Percentiles rank a stretch among this genome's conserved stretches.
Evolutionary conservation across 2,329 filamentous ascomycete genomes (phyloP).

Genomic region (Fusarium sp.): DNA sequence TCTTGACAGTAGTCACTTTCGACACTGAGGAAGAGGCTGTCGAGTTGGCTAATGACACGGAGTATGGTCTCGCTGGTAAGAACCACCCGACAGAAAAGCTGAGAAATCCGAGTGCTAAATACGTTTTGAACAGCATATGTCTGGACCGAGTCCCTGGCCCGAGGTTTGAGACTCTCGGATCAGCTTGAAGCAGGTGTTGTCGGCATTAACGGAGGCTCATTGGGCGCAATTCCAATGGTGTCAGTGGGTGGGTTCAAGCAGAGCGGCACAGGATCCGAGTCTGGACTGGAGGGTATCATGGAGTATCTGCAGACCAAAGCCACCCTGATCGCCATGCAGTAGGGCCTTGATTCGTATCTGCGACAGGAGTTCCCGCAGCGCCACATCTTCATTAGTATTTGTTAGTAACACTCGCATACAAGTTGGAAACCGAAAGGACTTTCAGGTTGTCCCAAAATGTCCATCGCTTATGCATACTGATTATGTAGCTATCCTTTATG

Average conservation of each 20-base stretch:
- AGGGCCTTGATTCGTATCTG: no score
- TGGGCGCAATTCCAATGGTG: neutral
- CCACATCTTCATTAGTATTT: no score
- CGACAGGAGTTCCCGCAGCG: fast-evolving
- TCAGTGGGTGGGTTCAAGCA: neutral
- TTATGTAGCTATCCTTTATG: neutral
- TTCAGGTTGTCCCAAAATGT: neutral
- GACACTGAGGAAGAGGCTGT: neutral
- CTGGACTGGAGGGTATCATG: neutral
- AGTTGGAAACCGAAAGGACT: neutral
- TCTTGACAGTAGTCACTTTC: neutral
- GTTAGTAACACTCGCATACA: neutral
- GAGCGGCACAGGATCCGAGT: neutral
- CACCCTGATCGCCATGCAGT: neutral
- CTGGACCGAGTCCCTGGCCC: neutral
- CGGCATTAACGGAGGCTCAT: neutral
- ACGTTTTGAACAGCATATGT: neutral
- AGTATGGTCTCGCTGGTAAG: neutral
- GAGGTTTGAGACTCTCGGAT: neutral
- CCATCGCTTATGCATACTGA: neutral
- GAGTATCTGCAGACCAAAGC: slow-evolving; percentile 2
- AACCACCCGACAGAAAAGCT: no score
- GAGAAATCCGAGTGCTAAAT: neutral
- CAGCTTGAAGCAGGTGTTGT: slow-evolving; percentile 1
- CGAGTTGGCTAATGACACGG: neutral